Conservation (phyloP, 2,329 filamentous ascomycete species). For the Ophiostoma montium region DNA sequence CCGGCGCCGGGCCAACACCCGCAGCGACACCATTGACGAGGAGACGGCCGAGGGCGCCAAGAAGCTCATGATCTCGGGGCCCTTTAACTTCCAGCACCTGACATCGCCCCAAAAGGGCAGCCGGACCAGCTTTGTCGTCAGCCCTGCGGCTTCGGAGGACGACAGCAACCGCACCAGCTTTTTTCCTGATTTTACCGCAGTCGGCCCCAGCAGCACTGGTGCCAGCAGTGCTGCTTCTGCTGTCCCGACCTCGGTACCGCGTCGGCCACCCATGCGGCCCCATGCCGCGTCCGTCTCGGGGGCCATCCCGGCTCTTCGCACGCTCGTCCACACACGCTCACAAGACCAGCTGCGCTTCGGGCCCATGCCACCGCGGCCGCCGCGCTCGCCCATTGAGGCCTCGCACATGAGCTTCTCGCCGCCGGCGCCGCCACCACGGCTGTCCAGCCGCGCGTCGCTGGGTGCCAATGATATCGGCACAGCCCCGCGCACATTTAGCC, state of each 20-base stretch:
- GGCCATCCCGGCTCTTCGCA: constrained; percentile 8
- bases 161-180: constrained; percentile 24
- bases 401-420: constrained; percentile 18
- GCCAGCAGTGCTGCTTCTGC: constrained; percentile 4
- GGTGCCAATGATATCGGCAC: constrained; percentile 30
- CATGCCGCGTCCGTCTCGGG: constrained; percentile 16
- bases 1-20: constrained; percentile 29
- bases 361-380: constrained; percentile 32
- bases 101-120: constrained; percentile 37
- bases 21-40: constrained; percentile 17
- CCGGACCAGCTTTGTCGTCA: not conserved
- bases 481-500: constrained; percentile 13
- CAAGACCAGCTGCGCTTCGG: constrained; percentile 31
- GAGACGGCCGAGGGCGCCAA: not conserved
- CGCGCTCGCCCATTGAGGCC: constrained; percentile 30
- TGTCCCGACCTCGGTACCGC: constrained; percentile 8
- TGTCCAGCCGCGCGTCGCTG: constrained; percentile 38
- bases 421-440: constrained; percentile 35
- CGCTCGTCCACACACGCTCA: constrained; percentile 31
- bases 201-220: constrained; percentile 19
- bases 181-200: constrained; percentile 34
- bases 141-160: not conserved
- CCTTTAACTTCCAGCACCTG: constrained; percentile 54
- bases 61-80: constrained; percentile 40
- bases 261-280: constrained; percentile 18